Evolutionary conservation across 169 alveolate genomes (phyloP).

Genomic region (Plasmodium blacklocki): DNA sequence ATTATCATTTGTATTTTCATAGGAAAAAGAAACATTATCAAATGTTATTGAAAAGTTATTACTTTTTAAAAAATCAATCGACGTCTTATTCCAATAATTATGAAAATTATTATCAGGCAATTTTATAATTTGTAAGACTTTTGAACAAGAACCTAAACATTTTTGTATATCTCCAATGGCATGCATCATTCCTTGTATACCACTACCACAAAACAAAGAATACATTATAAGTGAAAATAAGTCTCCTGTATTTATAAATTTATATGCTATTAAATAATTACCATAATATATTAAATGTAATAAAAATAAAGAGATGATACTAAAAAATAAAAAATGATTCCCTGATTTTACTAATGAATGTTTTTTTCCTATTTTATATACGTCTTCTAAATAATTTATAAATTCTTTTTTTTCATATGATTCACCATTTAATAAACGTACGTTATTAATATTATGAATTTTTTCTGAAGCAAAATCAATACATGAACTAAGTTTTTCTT

Average conservation of each 20-base stretch:
- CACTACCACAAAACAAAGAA: slow-evolving; percentile 80
- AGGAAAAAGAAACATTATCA: slow-evolving; percentile 65
- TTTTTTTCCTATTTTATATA: slow-evolving; percentile 47
- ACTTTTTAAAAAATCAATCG: slow-evolving; percentile 35
- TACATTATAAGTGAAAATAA: slow-evolving; percentile 82
- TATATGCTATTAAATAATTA: slow-evolving; percentile 50
- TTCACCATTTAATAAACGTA: slow-evolving; percentile 58
- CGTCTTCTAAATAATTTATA: slow-evolving; percentile 64
- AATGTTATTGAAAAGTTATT: slow-evolving; percentile 30
- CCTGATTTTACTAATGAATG: slow-evolving; percentile 59
- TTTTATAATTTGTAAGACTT: slow-evolving; percentile 67
- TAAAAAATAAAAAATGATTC: slow-evolving; percentile 59
- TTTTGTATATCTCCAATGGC: slow-evolving; percentile 79
- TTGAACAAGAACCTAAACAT: slow-evolving; percentile 79
- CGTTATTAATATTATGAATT: slow-evolving; percentile 44
- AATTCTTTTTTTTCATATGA: slow-evolving; percentile 60
- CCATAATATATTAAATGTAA: slow-evolving; percentile 70
- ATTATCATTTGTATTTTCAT: neutral
- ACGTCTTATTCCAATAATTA: slow-evolving; percentile 27
- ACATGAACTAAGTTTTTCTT: slow-evolving; percentile 60
- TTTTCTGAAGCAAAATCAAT: slow-evolving; percentile 69
- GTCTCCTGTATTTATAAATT: slow-evolving; percentile 81
- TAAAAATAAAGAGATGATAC: slow-evolving; percentile 46
- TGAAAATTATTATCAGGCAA: slow-evolving; percentile 47
- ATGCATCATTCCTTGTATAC: slow-evolving; percentile 77